Evolutionary conservation across 192 early-diverging fungal species (phyloP), one percentile per base, ranked within the genome.

Genomic region (Rhizophagus prolifer): DNA sequence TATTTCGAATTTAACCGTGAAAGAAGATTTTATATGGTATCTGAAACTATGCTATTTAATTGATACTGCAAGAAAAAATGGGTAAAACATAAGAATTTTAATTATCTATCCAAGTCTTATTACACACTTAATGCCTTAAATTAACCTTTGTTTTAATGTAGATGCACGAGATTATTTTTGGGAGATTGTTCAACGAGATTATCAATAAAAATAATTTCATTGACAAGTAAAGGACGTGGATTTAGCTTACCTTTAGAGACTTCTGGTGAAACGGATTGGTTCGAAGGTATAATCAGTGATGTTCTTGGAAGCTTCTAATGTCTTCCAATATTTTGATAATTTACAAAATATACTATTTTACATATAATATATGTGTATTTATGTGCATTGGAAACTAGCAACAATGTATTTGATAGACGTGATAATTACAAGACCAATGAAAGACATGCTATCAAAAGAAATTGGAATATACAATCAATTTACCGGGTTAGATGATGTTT

Each of bases 151-250:
- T 58, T 10, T 19, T 14, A 4, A 34, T 72, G 21, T 50, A 86
- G 85, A 25, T 93, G 92, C 66, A 81, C 85, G 4, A 81, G 82
- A 30, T 82, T 97, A 9, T 80, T 94, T 23, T 79, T 95, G 66
- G 96, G 92, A 12, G 93, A 95, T 79, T 93, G 91, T 41, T 88
- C 90, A 9, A 95, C 95, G 4, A 87, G 92, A 34, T 82, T 95
- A 31, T 94, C 95, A 0, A 88, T 92, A 50, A 89, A 89, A 69
- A 88, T 91, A 28, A 89, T 98, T 50, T 81, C 94, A 9, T 73
- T 90, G 50, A 95, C 93, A 34, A 91, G 92, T 54, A 90, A 92
- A 70, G 96, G 96, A 13, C 91, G 94, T 41, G 96, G 96, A n/a
- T 93, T 91, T 73, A 90, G 88, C 31, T 78, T 97, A 30, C 92